Evolutionary conservation across 495 filamentous ascomycete genomes (phyloP).

Genomic region (Polyplosphaeria fusca): DNA sequence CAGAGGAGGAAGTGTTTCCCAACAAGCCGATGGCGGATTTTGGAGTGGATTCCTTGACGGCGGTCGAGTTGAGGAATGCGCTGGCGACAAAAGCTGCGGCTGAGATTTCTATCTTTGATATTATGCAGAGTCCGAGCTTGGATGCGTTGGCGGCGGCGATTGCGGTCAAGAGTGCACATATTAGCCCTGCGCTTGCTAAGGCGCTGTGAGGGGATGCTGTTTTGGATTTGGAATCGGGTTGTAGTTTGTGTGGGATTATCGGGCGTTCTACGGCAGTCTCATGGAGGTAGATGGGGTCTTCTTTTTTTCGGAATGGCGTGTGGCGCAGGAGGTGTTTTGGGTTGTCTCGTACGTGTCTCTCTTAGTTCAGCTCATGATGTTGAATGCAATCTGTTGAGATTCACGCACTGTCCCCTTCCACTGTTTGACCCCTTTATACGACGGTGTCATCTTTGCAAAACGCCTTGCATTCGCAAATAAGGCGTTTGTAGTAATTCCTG

Average conservation of each 20-base stretch:
- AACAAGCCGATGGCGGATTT: neutral
- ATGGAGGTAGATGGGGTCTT: too few species aligned
- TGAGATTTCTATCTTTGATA: conserved; percentile 22
- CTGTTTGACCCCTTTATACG: too few species aligned
- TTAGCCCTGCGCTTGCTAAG: neutral
- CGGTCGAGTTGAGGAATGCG: conserved; percentile 22
- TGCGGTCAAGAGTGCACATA: conserved; percentile 3
- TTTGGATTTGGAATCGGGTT: neutral
- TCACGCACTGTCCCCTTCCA: too few species aligned
- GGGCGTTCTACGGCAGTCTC: too few species aligned
- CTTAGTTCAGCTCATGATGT: too few species aligned
- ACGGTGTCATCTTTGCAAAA: too few species aligned
- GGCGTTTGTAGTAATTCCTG: too few species aligned
- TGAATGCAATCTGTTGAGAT: too few species aligned
- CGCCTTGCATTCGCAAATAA: too few species aligned
- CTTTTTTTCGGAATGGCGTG: too few species aligned
- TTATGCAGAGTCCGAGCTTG: conserved; percentile 9
- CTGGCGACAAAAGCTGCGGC: neutral
- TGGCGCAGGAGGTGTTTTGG: too few species aligned
- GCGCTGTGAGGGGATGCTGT: neutral
- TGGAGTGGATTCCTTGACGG: conserved; percentile 21
- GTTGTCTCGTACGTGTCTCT: too few species aligned
- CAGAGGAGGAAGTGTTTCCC: neutral
- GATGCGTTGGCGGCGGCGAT: conserved; percentile 4
- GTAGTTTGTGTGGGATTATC: neutral